phyloP scores from a whole-genome alignment of 2,329 filamentous ascomycete genomes.

The Fusarium sp. region DNA sequence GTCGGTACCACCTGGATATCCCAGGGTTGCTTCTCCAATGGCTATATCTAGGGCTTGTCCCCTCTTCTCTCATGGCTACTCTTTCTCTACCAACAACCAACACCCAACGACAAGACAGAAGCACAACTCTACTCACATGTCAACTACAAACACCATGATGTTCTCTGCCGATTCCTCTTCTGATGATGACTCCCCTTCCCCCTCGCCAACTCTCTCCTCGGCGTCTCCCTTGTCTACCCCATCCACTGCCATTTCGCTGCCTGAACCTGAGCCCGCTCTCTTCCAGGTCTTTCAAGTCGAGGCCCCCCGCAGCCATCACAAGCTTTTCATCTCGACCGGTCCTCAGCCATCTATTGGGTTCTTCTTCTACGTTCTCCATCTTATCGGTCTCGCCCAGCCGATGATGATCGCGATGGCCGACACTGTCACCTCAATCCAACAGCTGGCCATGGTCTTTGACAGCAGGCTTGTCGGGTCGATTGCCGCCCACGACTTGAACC shows the following conservation, averaged over 20 bases:
- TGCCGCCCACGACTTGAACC: slow-evolving; percentile 25
- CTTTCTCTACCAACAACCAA: not conserved
- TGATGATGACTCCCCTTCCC: not conserved
- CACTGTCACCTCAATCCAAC: not conserved
- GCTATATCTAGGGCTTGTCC: slow-evolving; percentile 11
- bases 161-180: not conserved
- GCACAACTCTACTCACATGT: not conserved
- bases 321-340: slow-evolving; percentile 33
- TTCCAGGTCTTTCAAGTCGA: slow-evolving; percentile 37
- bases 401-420: slow-evolving; percentile 20
- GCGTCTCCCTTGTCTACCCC: slow-evolving; percentile 3
- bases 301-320: slow-evolving; percentile 26
- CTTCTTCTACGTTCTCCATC: slow-evolving; percentile 15
- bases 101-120: not conserved
- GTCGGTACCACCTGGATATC: not conserved
- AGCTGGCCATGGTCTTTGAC: slow-evolving; percentile 22
- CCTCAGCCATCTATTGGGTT: slow-evolving; percentile 18
- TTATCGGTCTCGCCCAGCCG: not conserved
- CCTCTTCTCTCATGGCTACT: not conserved
- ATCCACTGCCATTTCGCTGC: not conserved
- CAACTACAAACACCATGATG: slow-evolving; percentile 7
- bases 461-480: slow-evolving; percentile 38
- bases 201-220: not conserved
- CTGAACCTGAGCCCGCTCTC: not conserved
- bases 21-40: not conserved